Percentiles rank a stretch among this genome's conserved stretches.
phyloP scores from a whole-genome alignment of 768 basidiomycete genomes.

The Tulasnella sp. region DNA sequence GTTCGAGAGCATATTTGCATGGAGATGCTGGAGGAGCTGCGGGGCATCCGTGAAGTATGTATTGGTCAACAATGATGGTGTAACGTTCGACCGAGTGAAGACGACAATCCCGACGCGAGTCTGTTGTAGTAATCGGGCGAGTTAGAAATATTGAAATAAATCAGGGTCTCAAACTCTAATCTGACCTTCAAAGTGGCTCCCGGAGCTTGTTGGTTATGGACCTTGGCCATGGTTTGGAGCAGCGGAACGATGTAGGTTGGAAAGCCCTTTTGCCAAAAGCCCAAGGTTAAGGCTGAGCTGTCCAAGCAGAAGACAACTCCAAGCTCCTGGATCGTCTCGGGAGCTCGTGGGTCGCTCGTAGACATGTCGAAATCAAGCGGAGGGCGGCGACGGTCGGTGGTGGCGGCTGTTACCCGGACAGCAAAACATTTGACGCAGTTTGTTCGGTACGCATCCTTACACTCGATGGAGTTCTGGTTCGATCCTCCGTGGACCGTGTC shows the following conservation, averaged over 20 bases:
- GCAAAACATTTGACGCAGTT: neutral
- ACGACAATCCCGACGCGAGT: constrained; percentile 17
- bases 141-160: neutral
- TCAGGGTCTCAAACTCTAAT: neutral
- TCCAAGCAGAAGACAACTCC: constrained; percentile 16
- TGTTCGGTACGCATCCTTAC: neutral
- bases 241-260: constrained; percentile 5
- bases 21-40: neutral
- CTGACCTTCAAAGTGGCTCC: neutral
- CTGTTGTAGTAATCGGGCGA: neutral
- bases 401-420: neutral
- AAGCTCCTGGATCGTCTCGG: constrained; percentile 4
- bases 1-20: neutral
- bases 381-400: neutral
- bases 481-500: too few relatives aligned
- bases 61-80: constrained; percentile 9
- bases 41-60: neutral
- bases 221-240: neutral
- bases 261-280: neutral
- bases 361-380: neutral
- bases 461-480: neutral
- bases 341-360: neutral
- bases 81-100: constrained; percentile 4
- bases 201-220: neutral
- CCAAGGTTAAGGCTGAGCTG: neutral